These are phyloP conservation scores for Saccharomyces jurei DNA, from an alignment of 805 yeast genomes.

Conservation along the genomic window DNA sequence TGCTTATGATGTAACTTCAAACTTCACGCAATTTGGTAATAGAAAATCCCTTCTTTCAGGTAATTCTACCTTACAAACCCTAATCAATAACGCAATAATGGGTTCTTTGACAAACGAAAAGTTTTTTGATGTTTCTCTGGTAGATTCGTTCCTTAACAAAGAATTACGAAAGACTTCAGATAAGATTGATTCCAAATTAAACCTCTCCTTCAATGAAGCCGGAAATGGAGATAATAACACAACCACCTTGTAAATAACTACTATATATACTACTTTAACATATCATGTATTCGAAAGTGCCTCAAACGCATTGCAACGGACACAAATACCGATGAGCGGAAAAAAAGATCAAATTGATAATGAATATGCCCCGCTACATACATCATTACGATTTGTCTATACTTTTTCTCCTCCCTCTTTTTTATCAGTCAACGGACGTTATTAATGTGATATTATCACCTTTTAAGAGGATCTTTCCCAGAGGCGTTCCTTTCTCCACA, in stretches of 20 bases:
- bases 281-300: background rate
- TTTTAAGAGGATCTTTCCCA: conserved; percentile 74
- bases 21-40: background rate
- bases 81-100: background rate
- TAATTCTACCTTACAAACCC: background rate
- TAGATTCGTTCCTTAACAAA: background rate
- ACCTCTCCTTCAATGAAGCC: background rate
- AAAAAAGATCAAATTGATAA: background rate
- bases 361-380: background rate
- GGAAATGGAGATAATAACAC: background rate
- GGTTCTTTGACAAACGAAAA: background rate
- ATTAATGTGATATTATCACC: conserved; percentile 91
- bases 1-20: conserved; percentile 11
- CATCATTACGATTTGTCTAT: background rate
- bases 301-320: background rate
- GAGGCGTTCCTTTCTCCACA: conserved; percentile 29
- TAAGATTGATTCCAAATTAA: background rate
- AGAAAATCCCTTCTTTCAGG: background rate
- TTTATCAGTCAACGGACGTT: conserved; percentile 20
- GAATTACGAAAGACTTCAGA: background rate
- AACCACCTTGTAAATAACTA: background rate
- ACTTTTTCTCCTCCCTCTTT: background rate
- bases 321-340: background rate
- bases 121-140: background rate
- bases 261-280: background rate